Base-by-base conservation (phyloP, 495 filamentous ascomycete genomes). In the Neurospora tetraspora region DNA sequence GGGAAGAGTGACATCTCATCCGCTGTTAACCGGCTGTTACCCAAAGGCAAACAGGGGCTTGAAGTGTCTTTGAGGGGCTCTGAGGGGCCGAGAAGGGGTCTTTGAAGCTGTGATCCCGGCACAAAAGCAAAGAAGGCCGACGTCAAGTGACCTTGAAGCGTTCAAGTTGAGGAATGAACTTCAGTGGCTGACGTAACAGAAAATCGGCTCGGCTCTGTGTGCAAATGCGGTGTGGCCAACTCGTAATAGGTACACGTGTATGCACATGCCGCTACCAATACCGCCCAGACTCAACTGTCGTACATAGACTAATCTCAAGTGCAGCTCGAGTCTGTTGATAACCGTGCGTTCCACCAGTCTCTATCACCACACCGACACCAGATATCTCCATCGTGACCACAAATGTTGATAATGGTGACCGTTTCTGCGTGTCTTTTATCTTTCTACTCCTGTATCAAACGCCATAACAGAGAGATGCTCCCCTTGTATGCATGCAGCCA, bases 11-110 rank as follows among this genome's bases (percentile, higher is more conserved):
- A 20, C 39, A 9, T 76, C 53, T 65, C 59, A 61, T 39, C 72
- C 72, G 74, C 43, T 70, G 69, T 40, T 74, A 76, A 61, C 72
- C 74, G 74, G 74, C 42, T 53, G 47, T 69, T 73, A 75, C 36
- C 72, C 74, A 45, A 40, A 38, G 70, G 6, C 43, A 53, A 61
- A 70, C 43, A 65, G 53, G 53, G 53, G 53, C 53, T 34, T 34
- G 53, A 31, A 65, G 53, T 65, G 53, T 27, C 47, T 59, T 59
- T 59, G 53, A 34, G 27, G 16, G 53, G 53, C 27, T 34, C 53
- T 16, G 23, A 65, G 53, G 12, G 31, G 14, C 53, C 31, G 5
- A 18, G 53, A 47, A 34, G 53, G 6, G 53, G 53, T 65, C 53
- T 36, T 65, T 27, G 45, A 31, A 59, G 47, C 23, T 59, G 4